phyloP scores from a whole-genome alignment of 768 basidiomycete species.

The Russula virescens region DNA sequence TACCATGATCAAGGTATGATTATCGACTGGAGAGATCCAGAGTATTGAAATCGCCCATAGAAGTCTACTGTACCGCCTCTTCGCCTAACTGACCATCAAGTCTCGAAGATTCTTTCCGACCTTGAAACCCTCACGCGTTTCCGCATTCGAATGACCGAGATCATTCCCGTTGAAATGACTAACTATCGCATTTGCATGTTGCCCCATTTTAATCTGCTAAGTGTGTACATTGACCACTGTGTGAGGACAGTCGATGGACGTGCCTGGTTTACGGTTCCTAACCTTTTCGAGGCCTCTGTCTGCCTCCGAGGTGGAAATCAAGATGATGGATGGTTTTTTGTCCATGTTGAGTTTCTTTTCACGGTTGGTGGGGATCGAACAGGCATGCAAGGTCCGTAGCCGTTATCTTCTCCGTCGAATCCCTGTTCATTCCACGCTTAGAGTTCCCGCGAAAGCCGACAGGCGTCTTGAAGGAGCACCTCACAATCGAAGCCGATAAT shows the following conservation, averaged over 20 bases:
- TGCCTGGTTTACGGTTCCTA: conserved; percentile 66
- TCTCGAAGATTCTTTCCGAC: conserved; percentile 57
- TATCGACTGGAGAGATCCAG: background rate
- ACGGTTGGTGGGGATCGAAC: conserved; percentile 69
- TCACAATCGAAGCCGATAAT: conserved; percentile 66
- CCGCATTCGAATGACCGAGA: conserved; percentile 71
- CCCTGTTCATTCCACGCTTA: conserved; percentile 28
- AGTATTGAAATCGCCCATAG: conserved; percentile 34
- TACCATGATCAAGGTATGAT: conserved; percentile 63
- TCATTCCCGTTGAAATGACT: conserved; percentile 78
- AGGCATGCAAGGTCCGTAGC: conserved; percentile 55
- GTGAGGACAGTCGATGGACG: conserved; percentile 59
- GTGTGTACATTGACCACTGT: conserved; percentile 16
- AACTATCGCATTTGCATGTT: conserved; percentile 56
- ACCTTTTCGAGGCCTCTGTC: conserved; percentile 67
- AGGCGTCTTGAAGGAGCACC: conserved; percentile 56
- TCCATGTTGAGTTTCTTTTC: conserved; percentile 68
- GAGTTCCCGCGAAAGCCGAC: conserved; percentile 70
- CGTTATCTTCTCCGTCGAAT: background rate
- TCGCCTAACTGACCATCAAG: conserved; percentile 60
- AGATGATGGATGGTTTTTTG: conserved; percentile 82
- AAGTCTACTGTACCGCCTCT: conserved; percentile 62
- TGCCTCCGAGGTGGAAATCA: conserved; percentile 65
- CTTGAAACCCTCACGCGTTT: conserved; percentile 77
- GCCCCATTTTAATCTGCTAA: conserved; percentile 23